phyloP scores from a whole-genome alignment of 805 yeast species.

The Saccharomycopsis fibuligera region DNA sequence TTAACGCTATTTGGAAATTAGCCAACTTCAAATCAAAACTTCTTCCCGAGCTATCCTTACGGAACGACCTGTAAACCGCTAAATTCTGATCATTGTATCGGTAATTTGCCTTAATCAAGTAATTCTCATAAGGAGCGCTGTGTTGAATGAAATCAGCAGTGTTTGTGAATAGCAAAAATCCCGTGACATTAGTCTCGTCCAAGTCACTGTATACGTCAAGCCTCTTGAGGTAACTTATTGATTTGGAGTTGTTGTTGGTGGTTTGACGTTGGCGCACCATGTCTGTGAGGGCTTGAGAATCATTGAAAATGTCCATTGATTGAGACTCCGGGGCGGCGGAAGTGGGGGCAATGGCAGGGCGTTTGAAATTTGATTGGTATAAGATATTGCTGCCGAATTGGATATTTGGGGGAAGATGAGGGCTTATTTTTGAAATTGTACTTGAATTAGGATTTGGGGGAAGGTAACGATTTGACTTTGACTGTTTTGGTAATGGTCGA shows the following conservation, averaged over 20 bases:
- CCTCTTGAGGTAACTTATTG: neutral
- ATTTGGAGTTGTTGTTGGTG: too few relatives aligned
- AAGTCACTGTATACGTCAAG: neutral
- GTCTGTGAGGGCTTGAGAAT: neutral
- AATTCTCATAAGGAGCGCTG: neutral
- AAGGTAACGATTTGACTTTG: too few relatives aligned
- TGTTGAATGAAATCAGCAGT: neutral
- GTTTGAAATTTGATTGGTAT: too few relatives aligned
- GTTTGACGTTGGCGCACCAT: neutral
- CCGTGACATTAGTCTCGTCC: neutral
- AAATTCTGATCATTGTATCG: neutral
- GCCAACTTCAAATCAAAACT: neutral
- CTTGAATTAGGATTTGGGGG: too few relatives aligned
- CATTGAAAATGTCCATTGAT: neutral
- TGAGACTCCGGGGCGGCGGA: neutral
- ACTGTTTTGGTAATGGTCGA: too few relatives aligned
- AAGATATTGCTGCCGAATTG: too few relatives aligned
- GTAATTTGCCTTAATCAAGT: neutral
- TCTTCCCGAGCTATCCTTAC: neutral
- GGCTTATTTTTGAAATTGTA: too few relatives aligned
- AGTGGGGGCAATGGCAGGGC: too few relatives aligned
- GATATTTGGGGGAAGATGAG: too few relatives aligned
- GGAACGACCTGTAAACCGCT: neutral
- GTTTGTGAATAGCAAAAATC: neutral
- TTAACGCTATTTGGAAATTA: neutral